These are phyloP conservation scores for Colletotrichum viniferum DNA, from an alignment of 2,329 filamentous ascomycete genomes.

Conservation along the genomic window DNA sequence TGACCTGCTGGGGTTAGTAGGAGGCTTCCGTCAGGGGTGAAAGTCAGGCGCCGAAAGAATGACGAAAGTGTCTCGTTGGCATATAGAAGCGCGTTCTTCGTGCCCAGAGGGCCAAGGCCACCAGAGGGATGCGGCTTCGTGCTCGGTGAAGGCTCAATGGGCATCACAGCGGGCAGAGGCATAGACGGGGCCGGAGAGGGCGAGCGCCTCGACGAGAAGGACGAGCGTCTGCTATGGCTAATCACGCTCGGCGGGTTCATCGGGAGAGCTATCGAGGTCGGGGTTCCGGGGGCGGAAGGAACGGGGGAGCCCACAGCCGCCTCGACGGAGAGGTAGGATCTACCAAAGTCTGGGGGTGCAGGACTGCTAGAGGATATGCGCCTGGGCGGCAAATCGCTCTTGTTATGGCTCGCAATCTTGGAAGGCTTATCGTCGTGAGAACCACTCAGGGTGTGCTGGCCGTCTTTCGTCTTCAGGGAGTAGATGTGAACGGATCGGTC, in stretches of 20 bases:
- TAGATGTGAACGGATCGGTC: slow-evolving; percentile 98
- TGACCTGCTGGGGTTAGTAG: slow-evolving; percentile 94
- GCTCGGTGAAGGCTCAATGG: slow-evolving; percentile 81
- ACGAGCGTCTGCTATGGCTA: slow-evolving; percentile 68
- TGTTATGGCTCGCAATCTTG: slow-evolving; percentile 78
- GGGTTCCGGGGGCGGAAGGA: slow-evolving; percentile 91
- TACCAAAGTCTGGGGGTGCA: slow-evolving; percentile 81
- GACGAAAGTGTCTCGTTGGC: slow-evolving; percentile 96
- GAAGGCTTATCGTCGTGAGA: slow-evolving; percentile 69
- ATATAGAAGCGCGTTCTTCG: slow-evolving; percentile 89
- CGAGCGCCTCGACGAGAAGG: slow-evolving; percentile 86
- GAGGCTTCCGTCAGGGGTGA: slow-evolving; percentile 93
- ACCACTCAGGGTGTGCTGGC: slow-evolving; percentile 79
- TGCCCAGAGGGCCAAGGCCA: slow-evolving; percentile 68
- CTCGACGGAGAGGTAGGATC: slow-evolving; percentile 65
- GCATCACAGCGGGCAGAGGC: slow-evolving; percentile 93
- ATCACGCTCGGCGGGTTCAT: slow-evolving; percentile 95
- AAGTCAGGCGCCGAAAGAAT: slow-evolving; percentile 92
- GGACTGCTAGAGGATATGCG: slow-evolving; percentile 92
- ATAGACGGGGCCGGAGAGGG: slow-evolving; percentile 92
- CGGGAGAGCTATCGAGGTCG: slow-evolving; percentile 84
- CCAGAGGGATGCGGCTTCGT: slow-evolving; percentile 66
- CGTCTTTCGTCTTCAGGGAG: slow-evolving; percentile 93
- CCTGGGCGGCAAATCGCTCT: slow-evolving; percentile 89
- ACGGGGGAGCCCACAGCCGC: slow-evolving; percentile 76